These are phyloP conservation scores for Hyphochytrium catenoides DNA, from an alignment of 352 stramenopile species.

Conservation along the genomic window DNA sequence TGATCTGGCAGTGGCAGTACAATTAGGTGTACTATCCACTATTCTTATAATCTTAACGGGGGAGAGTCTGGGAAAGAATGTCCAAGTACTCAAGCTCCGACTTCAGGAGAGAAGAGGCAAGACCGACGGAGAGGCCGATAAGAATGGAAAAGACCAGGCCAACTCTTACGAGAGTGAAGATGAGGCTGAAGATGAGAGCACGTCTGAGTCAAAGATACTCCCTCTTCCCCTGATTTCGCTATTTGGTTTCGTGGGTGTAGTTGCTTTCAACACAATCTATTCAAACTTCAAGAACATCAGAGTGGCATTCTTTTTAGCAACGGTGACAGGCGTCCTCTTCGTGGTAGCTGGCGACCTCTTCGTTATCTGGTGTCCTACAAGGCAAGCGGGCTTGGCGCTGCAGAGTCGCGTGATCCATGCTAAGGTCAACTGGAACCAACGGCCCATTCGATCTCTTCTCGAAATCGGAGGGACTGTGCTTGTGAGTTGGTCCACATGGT, in stretches of 20 bases:
- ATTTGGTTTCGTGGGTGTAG: conserved; percentile 34
- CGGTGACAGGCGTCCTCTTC: conserved; percentile 40
- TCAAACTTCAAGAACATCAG: conserved; percentile 48
- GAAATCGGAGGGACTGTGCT: too few relatives aligned
- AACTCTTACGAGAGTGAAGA: conserved; percentile 12
- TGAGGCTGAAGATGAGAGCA: too few relatives aligned
- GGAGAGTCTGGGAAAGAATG: too few relatives aligned
- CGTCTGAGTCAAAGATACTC: too few relatives aligned
- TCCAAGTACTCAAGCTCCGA: too few relatives aligned
- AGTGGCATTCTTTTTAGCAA: conserved; percentile 46
- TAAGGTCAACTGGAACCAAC: conserved; percentile 16
- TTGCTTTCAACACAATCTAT: conserved; percentile 67
- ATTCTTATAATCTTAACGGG: conserved; percentile 49
- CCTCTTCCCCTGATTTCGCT: conserved; percentile 50
- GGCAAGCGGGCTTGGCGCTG: conserved; percentile 40
- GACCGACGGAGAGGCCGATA: too few relatives aligned
- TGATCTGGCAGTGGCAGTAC: conserved; percentile 42
- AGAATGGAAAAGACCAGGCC: conserved; percentile 17
- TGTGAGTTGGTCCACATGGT: too few relatives aligned
- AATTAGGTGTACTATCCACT: conserved; percentile 45
- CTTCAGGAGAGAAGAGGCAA: too few relatives aligned
- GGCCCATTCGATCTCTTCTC: conserved; percentile 25
- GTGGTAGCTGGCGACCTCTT: conserved; percentile 50
- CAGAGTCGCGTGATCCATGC: conserved; percentile 32
- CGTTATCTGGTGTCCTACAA: conserved; percentile 49